Base-by-base conservation (phyloP, 371 early-diverging fungal genomes). In the Circinella umbellata region DNA sequence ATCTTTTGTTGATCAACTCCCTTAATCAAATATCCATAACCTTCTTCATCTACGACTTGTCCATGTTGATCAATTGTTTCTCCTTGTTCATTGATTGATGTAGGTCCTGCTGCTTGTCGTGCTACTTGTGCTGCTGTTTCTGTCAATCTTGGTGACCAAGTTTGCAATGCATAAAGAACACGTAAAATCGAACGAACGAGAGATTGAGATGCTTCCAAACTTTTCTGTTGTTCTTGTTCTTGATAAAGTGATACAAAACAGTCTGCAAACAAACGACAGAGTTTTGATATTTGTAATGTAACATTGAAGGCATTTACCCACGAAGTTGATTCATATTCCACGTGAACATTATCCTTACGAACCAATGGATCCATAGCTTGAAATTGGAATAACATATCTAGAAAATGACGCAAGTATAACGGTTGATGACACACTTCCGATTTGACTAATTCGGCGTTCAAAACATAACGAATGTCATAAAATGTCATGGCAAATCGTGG, bases 231-330 rank as follows among this genome's bases (percentile, higher is more conserved):
- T 11, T 64, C 47, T 9, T 69, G 53, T 7, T 42, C 9, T 42
- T 42, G 42, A 51, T 51, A 51, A 51, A 65, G 46, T 1, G 70
- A 36, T 47, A 70, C 65, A 65, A 90, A 95, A 68, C 95, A 94
- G 34, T 92, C 92, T 11, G 94, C 89, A 79, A 92, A 88, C 61
- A 89, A 89, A 5, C 92, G 87, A 70, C 89, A 94, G 63, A 89
- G 88, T 75, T 90, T 93, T 63, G 90, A 92, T 14, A 90, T 89
- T 66, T 92, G 94, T 53, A 93, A 73, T 5, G 94, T 92, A 38
- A 94, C 89, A 69, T 95, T 95, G 77, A 97, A 97, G 0, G 96
- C 95, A 69, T 91, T 85, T 13, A 94, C 86, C 98, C 97, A 97
- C 2, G 92, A 89, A 36, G 92, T 89, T 11, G 91, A 85, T 77